Evolutionary conservation across 2,329 filamentous ascomycete species (phyloP).

Genomic region (Aureobasidium sp.): DNA sequence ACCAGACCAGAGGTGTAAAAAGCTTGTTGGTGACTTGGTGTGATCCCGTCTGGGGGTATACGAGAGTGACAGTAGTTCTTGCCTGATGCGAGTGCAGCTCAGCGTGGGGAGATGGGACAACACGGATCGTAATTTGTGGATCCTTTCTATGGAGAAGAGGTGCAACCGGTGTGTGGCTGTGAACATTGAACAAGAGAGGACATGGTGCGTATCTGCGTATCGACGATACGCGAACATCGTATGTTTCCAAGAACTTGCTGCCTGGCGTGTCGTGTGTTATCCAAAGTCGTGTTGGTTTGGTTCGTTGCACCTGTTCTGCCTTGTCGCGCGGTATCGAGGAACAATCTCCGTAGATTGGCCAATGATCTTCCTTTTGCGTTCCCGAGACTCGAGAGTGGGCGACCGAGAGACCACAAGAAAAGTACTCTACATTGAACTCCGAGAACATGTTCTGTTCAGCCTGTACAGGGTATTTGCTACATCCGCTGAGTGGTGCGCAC

Average conservation of each 20-base stretch:
- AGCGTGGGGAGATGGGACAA: not conserved
- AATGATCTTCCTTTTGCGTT: not conserved
- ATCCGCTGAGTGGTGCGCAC: no score
- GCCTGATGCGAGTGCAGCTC: not conserved
- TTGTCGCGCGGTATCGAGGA: not conserved
- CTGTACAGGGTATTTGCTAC: not conserved
- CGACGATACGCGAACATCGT: conserved; percentile 3
- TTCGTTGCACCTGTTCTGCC: not conserved
- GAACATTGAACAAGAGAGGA: not conserved
- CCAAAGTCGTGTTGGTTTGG: not conserved
- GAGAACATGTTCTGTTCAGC: not conserved
- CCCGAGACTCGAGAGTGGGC: not conserved
- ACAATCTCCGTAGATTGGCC: not conserved
- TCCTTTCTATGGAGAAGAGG: not conserved
- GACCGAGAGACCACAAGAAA: not conserved
- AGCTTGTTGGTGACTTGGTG: not conserved
- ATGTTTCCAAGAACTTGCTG: not conserved
- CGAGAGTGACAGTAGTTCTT: not conserved
- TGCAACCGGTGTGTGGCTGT: not conserved
- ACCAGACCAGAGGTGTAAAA: not conserved
- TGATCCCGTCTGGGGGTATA: not conserved
- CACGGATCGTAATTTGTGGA: not conserved
- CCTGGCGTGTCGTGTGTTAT: not conserved
- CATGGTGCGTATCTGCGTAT: not conserved
- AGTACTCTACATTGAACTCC: not conserved